A percentile compares a stretch with the other conserved stretches of the same genome.
Conservation (phyloP, 2,329 filamentous ascomycete genomes). For the Fusarium sublunatum region DNA sequence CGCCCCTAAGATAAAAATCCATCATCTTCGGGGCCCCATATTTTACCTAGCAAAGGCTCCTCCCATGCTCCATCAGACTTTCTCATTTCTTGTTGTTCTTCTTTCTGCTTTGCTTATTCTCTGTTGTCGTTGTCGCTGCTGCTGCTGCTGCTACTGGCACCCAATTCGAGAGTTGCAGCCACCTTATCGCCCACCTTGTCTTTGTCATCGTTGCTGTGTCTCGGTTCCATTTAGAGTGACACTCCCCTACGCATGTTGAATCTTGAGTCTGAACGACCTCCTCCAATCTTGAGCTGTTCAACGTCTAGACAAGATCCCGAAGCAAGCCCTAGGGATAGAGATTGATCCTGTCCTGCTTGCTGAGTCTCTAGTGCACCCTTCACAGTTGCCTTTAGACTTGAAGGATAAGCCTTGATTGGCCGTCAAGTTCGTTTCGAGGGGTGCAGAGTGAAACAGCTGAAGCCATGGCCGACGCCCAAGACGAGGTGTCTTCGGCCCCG, state of each 20-base stretch:
- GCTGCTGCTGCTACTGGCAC: constrained; percentile 16
- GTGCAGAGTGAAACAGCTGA: constrained; percentile 15
- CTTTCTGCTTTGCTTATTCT: constrained; percentile 26
- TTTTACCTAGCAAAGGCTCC: constrained; percentile 27
- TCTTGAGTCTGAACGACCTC: constrained; percentile 8
- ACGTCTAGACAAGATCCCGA: constrained; percentile 1
- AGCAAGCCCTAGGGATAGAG: neutral
- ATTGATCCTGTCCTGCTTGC: neutral
- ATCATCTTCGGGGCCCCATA: constrained; percentile 34
- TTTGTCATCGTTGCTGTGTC: constrained; percentile 6
- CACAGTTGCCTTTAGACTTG: neutral
- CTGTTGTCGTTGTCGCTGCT: neutral
- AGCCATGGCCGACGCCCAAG: constrained; percentile 34
- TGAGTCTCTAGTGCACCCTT: neutral
- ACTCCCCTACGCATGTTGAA: constrained; percentile 13
- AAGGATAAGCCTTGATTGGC: neutral
- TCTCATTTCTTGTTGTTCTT: constrained; percentile 29
- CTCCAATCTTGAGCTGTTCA: neutral
- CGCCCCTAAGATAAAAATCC: constrained; percentile 30
- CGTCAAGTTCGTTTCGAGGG: neutral
- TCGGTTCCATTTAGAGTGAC: constrained; percentile 6
- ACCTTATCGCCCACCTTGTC: constrained; percentile 4
- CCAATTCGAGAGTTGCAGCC: constrained; percentile 10
- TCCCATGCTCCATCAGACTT: constrained; percentile 33
- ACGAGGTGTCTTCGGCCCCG: constrained; percentile 30